These are phyloP conservation scores for Candida andamanensis DNA, from an alignment of 805 yeast genomes.

Conservation along the genomic window DNA sequence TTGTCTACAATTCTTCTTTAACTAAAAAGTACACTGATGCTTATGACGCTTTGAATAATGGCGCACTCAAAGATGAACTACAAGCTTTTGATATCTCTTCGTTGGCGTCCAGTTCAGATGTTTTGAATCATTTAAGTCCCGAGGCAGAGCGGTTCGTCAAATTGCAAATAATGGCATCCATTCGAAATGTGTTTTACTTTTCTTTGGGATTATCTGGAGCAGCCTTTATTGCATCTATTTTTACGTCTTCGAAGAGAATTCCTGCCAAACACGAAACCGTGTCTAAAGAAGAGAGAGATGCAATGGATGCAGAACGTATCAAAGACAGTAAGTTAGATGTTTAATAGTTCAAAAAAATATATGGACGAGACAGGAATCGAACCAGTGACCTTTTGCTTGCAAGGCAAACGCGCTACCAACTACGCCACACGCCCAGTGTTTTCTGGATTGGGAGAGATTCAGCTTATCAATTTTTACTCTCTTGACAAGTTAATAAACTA, in stretches of 20 bases:
- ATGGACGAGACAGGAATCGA: conserved; percentile 76
- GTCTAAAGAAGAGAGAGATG: conserved; percentile 4
- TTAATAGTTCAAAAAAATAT: too few species aligned
- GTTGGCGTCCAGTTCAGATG: conserved; percentile 1
- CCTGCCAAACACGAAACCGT: conserved; percentile 3
- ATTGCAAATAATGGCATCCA: conserved; percentile 26
- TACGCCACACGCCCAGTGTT: conserved; percentile 81
- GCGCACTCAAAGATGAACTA: conserved; percentile 5
- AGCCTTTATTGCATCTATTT: conserved; percentile 23
- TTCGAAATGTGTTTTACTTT: conserved; percentile 38
- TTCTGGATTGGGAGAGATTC: too few species aligned
- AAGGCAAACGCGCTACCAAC: conserved; percentile 80
- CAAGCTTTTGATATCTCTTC: background rate
- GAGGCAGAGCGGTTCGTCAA: conserved; percentile 22
- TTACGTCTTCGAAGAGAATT: conserved; percentile 34
- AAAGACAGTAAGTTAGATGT: too few species aligned
- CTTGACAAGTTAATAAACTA: too few species aligned
- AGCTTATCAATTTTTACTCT: too few species aligned
- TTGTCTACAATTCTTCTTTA: conserved; percentile 8
- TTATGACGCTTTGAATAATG: conserved; percentile 2
- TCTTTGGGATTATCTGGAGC: conserved; percentile 32
- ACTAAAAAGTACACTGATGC: conserved; percentile 7
- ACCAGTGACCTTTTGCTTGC: conserved; percentile 77
- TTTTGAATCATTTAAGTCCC: conserved; percentile 13
- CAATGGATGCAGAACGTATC: conserved; percentile 1